Evolutionary conservation across 106 monocot species (phyloP).

Genomic region (Gastrodia elata): DNA sequence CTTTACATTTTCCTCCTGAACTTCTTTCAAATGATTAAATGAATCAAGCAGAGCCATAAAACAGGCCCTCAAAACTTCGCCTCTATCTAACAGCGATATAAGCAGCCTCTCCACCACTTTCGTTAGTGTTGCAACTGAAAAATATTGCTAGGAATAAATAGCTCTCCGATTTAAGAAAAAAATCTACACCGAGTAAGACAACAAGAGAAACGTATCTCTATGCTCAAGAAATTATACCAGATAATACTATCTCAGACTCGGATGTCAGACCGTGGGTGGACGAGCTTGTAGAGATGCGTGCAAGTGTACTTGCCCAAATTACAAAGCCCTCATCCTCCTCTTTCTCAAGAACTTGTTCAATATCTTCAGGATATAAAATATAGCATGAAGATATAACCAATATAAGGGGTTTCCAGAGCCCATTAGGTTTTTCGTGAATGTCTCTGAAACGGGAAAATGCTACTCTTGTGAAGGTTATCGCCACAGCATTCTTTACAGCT

Average conservation of each 20-base stretch:
- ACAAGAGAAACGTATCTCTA: neutral
- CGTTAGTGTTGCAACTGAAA: slow-evolving; percentile 48
- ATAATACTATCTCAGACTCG: slow-evolving; percentile 54
- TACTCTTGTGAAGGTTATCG: slow-evolving; percentile 24
- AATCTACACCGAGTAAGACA: neutral
- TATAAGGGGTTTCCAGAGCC: slow-evolving; percentile 43
- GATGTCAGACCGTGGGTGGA: slow-evolving; percentile 34
- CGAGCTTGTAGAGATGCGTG: slow-evolving; percentile 30
- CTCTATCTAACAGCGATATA: slow-evolving; percentile 10
- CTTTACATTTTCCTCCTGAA: slow-evolving; percentile 16
- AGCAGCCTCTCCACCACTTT: slow-evolving; percentile 48
- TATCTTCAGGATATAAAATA: slow-evolving; percentile 40
- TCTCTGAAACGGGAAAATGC: slow-evolving; percentile 45
- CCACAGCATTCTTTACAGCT: slow-evolving; percentile 29
- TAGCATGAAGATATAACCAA: slow-evolving; percentile 69
- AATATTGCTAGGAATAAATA: slow-evolving; percentile 10
- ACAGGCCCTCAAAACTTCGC: slow-evolving; percentile 31
- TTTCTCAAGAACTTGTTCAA: slow-evolving; percentile 38
- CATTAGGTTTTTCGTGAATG: slow-evolving; percentile 21
- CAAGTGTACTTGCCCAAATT: slow-evolving; percentile 41
- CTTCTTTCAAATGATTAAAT: slow-evolving; percentile 41
- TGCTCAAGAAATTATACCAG: slow-evolving; percentile 31
- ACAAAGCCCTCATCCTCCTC: slow-evolving; percentile 34
- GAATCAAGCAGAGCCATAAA: slow-evolving; percentile 52
- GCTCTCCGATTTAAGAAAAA: neutral